Percentiles rank a stretch among this genome's conserved stretches.
Conservation (phyloP, 805 yeast genomes). For the Hermanozyma aechmeae region DNA sequence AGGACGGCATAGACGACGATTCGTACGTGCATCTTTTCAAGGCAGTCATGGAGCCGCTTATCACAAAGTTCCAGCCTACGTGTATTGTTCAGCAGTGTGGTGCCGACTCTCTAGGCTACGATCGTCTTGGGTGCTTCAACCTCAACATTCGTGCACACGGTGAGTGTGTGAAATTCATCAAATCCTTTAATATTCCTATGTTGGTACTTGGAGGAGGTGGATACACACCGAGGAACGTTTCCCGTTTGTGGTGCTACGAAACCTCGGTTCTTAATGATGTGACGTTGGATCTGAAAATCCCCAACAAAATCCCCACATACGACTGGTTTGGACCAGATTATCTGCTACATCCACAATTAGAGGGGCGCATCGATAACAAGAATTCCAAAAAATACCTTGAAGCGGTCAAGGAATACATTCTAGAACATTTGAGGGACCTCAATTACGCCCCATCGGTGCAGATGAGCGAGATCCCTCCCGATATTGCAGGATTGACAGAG, state of each 20-base stretch:
- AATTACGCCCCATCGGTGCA: constrained; percentile 93
- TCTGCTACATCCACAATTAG: constrained; percentile 67
- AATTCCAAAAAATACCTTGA: constrained; percentile 79
- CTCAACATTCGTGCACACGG: constrained; percentile 90
- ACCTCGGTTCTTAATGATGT: constrained; percentile 70
- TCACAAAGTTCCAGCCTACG: constrained; percentile 86
- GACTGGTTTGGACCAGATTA: constrained; percentile 87
- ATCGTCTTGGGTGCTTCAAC: constrained; percentile 89
- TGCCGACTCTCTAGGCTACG: constrained; percentile 91
- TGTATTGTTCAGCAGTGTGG: constrained; percentile 96
- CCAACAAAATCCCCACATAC: constrained; percentile 65
- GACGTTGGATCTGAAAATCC: constrained; percentile 37
- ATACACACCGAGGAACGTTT: constrained; percentile 91
- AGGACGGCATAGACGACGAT: constrained; percentile 94
- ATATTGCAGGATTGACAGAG: constrained; percentile 31
- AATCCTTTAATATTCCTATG: constrained; percentile 84
- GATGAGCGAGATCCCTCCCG: constrained; percentile 85
- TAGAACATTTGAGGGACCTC: constrained; percentile 73
- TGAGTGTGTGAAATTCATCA: constrained; percentile 84
- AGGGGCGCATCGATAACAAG: constrained; percentile 55
- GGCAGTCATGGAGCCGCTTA: constrained; percentile 82
- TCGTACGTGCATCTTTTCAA: constrained; percentile 69
- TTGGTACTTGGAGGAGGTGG: constrained; percentile 97
- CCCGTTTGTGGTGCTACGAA: constrained; percentile 93
- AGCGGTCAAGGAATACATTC: constrained; percentile 59